These are phyloP conservation scores for Penicillium cataractarum DNA, from an alignment of 495 filamentous ascomycete species.

Conservation along the genomic window DNA sequence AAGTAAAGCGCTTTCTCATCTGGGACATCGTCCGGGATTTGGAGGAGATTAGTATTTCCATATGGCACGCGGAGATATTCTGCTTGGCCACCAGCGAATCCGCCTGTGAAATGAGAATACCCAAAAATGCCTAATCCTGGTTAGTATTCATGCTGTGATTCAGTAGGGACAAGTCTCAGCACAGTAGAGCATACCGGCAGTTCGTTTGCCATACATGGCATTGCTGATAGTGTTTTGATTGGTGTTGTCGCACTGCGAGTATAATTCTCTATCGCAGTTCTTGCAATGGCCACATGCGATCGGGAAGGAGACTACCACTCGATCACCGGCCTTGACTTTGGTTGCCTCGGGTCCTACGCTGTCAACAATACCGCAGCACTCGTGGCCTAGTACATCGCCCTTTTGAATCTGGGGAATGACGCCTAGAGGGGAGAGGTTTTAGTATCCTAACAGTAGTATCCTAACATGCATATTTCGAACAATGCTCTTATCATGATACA, in stretches of 20 bases:
- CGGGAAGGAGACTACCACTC: slow-evolving; percentile 86
- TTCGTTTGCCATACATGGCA: slow-evolving; percentile 72
- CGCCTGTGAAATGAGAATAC: slow-evolving; percentile 73
- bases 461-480: too few species aligned
- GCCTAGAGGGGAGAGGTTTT: slow-evolving; percentile 30
- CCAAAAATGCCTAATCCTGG: slow-evolving; percentile 49
- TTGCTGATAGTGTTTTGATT: slow-evolving; percentile 71
- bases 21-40: slow-evolving; percentile 77
- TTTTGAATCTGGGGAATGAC: slow-evolving; percentile 71
- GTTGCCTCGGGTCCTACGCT: slow-evolving; percentile 64
- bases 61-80: slow-evolving; percentile 86
- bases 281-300: slow-evolving; percentile 73
- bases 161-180: background rate
- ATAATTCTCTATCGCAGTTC: slow-evolving; percentile 76
- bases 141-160: slow-evolving; percentile 47
- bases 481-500: slow-evolving; percentile 62
- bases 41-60: slow-evolving; percentile 81
- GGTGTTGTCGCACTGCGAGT: slow-evolving; percentile 78
- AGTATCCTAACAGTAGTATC: too few species aligned
- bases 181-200: slow-evolving; percentile 61
- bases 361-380: slow-evolving; percentile 84
- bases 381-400: slow-evolving; percentile 89
- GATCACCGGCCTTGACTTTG: slow-evolving; percentile 65
- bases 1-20: slow-evolving; percentile 88
- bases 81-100: slow-evolving; percentile 87